Evolutionary conservation across 352 stramenopile genomes (phyloP).

Genomic region (Saprolegnia parasitica): DNA sequence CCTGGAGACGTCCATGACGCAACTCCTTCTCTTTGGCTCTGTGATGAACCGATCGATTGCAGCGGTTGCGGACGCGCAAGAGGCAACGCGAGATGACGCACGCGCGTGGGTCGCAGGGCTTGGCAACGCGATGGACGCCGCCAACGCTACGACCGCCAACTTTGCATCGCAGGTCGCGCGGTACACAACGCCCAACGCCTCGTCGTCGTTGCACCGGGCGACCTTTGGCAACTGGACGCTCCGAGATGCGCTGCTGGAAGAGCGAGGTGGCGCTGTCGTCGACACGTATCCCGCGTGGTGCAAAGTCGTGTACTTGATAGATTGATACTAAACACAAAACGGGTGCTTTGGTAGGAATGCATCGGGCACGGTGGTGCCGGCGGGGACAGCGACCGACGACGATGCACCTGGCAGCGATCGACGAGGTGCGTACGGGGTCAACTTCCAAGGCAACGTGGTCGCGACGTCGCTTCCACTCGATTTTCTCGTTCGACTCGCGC

Average conservation of each 20-base stretch:
- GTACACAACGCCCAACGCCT: too few relatives aligned
- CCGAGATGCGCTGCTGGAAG: not conserved
- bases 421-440: not conserved
- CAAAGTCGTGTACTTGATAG: too few relatives aligned
- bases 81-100: not conserved
- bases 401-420: not conserved
- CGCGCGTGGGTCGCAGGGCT: not conserved
- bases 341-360: too few relatives aligned
- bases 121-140: not conserved
- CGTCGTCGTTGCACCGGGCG: too few relatives aligned
- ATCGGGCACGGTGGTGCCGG: too few relatives aligned
- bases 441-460: conserved; percentile 1
- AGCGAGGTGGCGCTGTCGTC: too few relatives aligned
- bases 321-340: too few relatives aligned
- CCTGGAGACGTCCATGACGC: not conserved
- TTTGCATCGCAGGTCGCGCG: not conserved
- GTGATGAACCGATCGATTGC: not conserved
- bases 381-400: not conserved
- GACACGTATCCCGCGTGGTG: too few relatives aligned
- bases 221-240: conserved; percentile 16
- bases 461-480: not conserved
- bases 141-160: not conserved
- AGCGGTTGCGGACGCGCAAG: not conserved
- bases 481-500: conserved; percentile 1
- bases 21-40: not conserved